These are phyloP conservation scores for Penicillium sclerotiorum DNA, from an alignment of 2,329 filamentous ascomycete species.

Conservation along the genomic window DNA sequence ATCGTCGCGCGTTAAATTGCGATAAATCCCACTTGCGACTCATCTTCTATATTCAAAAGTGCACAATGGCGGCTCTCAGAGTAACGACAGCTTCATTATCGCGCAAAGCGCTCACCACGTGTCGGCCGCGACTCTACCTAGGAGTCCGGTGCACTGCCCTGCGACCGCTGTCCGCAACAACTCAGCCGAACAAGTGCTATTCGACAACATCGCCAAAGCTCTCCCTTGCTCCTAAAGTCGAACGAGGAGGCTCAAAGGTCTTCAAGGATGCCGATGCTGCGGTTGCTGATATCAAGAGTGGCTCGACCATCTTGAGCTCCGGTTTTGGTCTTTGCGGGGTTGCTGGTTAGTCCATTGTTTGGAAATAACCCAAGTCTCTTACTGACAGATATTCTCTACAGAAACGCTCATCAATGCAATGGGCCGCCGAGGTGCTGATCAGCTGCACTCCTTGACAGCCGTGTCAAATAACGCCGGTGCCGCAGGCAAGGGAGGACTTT, in stretches of 20 bases:
- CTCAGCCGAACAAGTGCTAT: conserved; percentile 14
- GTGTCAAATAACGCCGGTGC: conserved; percentile 81
- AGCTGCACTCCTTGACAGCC: conserved; percentile 64
- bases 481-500: conserved; percentile 68
- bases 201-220: conserved; percentile 23
- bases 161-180: conserved; percentile 13
- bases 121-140: conserved; percentile 26
- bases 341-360: conserved; percentile 53
- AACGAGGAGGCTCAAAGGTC: conserved; percentile 40
- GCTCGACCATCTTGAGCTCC: conserved; percentile 71
- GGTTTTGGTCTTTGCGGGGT: conserved; percentile 84
- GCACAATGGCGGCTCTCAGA: conserved; percentile 30
- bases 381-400: conserved; percentile 22
- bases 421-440: conserved; percentile 59
- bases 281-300: conserved; percentile 67
- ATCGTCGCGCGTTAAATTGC: not conserved
- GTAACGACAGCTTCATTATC: conserved; percentile 26
- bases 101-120: conserved; percentile 25
- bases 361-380: not conserved
- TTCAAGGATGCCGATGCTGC: conserved; percentile 63
- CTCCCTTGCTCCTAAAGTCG: conserved; percentile 28
- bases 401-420: conserved; percentile 74
- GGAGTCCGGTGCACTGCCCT: conserved; percentile 18
- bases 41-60: not conserved
- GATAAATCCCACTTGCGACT: not conserved